phyloP scores from a whole-genome alignment of 768 basidiomycete genomes.

The Pilatotrama ljubarskyi region DNA sequence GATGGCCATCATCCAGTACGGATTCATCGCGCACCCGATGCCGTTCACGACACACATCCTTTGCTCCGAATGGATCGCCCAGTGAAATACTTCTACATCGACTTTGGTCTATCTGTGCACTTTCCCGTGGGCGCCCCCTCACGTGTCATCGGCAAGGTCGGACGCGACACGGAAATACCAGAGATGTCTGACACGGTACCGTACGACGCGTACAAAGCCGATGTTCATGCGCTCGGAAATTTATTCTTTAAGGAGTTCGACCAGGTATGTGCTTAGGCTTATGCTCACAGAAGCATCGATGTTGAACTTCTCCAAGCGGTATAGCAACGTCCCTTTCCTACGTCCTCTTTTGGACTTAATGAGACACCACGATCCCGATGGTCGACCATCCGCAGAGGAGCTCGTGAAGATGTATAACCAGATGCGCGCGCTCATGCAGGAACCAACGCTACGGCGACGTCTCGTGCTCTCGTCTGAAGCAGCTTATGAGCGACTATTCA shows the following conservation, averaged over 20 bases:
- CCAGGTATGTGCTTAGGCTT: background rate
- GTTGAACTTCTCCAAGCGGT: background rate
- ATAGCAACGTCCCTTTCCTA: slow-evolving; percentile 13
- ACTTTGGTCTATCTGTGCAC: slow-evolving; percentile 24
- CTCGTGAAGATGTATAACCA: slow-evolving; percentile 6
- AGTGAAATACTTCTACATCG: slow-evolving; percentile 33
- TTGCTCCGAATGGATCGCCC: slow-evolving; percentile 35
- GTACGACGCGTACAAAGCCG: slow-evolving; percentile 34
- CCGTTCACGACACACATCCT: slow-evolving; percentile 30
- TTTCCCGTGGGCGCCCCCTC: slow-evolving; percentile 2
- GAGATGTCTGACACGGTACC: slow-evolving; percentile 26
- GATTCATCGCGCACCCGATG: slow-evolving; percentile 35
- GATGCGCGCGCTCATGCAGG: background rate
- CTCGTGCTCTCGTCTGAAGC: background rate
- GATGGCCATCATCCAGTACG: slow-evolving; percentile 28
- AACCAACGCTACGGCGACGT: background rate
- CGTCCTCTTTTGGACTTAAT: slow-evolving; percentile 12
- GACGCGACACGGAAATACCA: slow-evolving; percentile 24
- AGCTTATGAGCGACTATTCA: slow-evolving; percentile 11
- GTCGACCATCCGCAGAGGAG: slow-evolving; percentile 10
- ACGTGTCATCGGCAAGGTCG: slow-evolving; percentile 9
- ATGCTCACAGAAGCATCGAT: background rate
- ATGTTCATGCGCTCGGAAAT: slow-evolving; percentile 32
- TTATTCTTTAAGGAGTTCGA: slow-evolving; percentile 26
- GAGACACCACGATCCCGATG: slow-evolving; percentile 8